Conservation (phyloP, 352 stramenopile genomes). For the Globisporangium perplexum region DNA sequence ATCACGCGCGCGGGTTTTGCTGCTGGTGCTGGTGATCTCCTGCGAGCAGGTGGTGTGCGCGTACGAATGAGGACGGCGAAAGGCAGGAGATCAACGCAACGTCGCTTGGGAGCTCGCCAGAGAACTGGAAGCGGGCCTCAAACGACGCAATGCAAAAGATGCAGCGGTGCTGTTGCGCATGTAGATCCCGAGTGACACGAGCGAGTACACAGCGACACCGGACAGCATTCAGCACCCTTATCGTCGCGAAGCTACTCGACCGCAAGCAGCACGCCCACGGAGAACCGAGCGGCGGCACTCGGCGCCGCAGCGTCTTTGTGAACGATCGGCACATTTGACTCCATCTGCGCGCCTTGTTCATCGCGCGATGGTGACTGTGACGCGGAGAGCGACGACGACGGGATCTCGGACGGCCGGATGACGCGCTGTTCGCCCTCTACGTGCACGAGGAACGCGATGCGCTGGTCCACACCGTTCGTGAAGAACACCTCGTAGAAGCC, state of each 20-base stretch:
- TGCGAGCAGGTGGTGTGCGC: no score
- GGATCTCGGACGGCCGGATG: constrained; percentile 31
- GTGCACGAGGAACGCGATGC: constrained; percentile 58
- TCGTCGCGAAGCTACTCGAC: constrained; percentile 6
- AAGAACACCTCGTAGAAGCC: constrained; percentile 75
- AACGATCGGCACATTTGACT: neutral
- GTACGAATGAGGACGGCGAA: no score
- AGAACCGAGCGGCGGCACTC: no score
- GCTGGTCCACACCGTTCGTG: constrained; percentile 65
- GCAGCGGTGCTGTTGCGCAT: no score
- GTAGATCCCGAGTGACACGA: no score
- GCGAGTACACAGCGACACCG: no score
- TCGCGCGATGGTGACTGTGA: neutral
- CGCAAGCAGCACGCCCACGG: neutral
- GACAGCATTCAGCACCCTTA: no score
- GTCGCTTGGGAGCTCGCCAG: no score
- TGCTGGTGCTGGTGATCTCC: no score
- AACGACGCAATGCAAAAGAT: no score
- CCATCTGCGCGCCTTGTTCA: neutral
- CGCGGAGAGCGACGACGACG: neutral
- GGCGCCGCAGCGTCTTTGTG: neutral
- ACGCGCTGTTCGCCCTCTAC: constrained; percentile 36
- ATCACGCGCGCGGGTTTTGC: constrained; percentile 23
- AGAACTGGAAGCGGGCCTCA: no score
- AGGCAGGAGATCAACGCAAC: no score